phyloP scores from a whole-genome alignment of 2,329 filamentous ascomycete genomes.

The Knufia fluminis region DNA sequence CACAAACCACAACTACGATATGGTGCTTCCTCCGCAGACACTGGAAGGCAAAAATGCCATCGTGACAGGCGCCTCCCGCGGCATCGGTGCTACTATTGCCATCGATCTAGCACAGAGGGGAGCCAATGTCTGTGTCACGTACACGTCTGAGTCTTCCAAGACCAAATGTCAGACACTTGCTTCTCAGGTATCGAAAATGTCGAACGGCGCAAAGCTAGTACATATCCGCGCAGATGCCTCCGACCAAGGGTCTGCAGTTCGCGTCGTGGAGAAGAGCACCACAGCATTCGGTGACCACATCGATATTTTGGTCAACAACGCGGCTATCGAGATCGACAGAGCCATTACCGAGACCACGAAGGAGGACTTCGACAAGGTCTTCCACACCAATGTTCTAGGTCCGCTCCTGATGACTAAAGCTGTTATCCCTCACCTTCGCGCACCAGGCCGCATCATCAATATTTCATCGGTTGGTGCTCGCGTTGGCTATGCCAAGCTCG shows the following conservation, averaged over 20 bases:
- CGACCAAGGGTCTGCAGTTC: constrained; percentile 9
- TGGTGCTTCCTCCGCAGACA: neutral
- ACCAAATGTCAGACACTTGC: constrained; percentile 28
- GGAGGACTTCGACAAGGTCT: constrained; percentile 46
- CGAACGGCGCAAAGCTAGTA: constrained; percentile 30
- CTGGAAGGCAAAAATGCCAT: constrained; percentile 29
- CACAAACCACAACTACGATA: neutral
- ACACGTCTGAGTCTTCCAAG: constrained; percentile 33
- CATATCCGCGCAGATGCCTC: constrained; percentile 34
- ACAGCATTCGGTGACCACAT: constrained; percentile 20
- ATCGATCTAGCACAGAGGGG: constrained; percentile 36
- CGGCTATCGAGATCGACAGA: constrained; percentile 30
- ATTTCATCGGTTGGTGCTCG: constrained; percentile 48
- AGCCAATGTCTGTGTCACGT: constrained; percentile 35
- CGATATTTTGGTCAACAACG: constrained; percentile 31
- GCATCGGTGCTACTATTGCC: constrained; percentile 42
- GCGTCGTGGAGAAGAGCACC: constrained; percentile 17
- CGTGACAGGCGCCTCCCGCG: constrained; percentile 42
- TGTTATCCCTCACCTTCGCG: constrained; percentile 42
- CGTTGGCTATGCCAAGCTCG: constrained; percentile 36
- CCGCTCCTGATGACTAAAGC: constrained; percentile 47
- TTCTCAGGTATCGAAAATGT: constrained; percentile 27
- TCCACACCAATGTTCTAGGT: constrained; percentile 49
- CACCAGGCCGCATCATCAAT: constrained; percentile 47
- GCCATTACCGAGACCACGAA: constrained; percentile 35